Evolutionary conservation across 2,329 filamentous ascomycete genomes (phyloP).

Genomic region (Lojkania enalia): DNA sequence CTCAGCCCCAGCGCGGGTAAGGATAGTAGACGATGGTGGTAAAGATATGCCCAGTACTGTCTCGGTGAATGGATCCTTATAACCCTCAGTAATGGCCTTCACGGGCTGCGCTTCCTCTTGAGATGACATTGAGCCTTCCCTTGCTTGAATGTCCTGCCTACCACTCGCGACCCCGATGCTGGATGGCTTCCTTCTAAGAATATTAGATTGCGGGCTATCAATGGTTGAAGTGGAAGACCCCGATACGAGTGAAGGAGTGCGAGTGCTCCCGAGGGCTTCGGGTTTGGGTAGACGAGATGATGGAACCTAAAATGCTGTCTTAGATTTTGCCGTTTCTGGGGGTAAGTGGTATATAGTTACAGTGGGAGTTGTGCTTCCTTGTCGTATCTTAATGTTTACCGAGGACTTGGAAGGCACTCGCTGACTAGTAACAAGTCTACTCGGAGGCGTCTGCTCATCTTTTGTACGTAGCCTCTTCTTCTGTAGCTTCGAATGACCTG

Average conservation of each 20-base stretch:
- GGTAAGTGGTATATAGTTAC: conserved; percentile 24
- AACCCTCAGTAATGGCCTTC: conserved; percentile 36
- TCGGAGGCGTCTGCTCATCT: conserved; percentile 33
- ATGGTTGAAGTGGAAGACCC: conserved; percentile 52
- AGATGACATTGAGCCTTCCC: conserved; percentile 39
- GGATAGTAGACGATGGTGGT: conserved; percentile 38
- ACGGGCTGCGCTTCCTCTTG: conserved; percentile 33
- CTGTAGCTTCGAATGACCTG: conserved; percentile 38
- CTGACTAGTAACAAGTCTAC: conserved; percentile 23
- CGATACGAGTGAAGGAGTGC: conserved; percentile 54
- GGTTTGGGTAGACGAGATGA: conserved; percentile 42
- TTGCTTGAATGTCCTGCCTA: conserved; percentile 36
- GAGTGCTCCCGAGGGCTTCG: conserved; percentile 38
- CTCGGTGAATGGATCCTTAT: conserved; percentile 47
- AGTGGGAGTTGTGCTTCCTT: conserved; percentile 26
- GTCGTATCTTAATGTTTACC: conserved; percentile 22
- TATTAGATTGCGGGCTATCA: conserved; percentile 50
- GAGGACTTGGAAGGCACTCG: conserved; percentile 21
- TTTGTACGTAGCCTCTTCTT: conserved; percentile 39
- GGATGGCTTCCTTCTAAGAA: conserved; percentile 51
- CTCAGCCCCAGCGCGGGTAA: conserved; percentile 31
- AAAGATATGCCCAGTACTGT: conserved; percentile 50
- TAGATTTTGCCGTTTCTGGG: conserved; percentile 23
- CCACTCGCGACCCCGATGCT: conserved; percentile 40
- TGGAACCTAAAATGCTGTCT: conserved; percentile 26